These are phyloP conservation scores for Aspergillus kassunensis DNA, from an alignment of 495 filamentous ascomycete species.

Conservation along the genomic window DNA sequence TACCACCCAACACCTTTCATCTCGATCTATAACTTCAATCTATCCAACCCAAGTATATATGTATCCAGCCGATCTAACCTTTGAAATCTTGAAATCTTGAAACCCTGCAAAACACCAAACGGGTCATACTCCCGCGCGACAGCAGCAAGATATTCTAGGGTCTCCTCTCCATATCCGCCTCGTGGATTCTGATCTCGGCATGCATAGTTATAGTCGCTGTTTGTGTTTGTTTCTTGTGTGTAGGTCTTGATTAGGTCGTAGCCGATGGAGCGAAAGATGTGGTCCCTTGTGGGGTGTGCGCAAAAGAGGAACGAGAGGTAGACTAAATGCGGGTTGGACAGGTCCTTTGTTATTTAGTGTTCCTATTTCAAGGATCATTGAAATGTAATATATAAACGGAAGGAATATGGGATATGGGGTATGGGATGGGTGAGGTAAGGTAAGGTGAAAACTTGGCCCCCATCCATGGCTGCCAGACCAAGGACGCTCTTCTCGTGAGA, in stretches of 20 bases:
- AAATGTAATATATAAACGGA: no score
- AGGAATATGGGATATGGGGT: no score
- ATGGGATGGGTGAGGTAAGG: not conserved
- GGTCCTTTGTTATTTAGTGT: no score
- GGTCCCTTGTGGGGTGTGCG: not conserved
- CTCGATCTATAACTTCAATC: no score
- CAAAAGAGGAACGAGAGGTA: not conserved
- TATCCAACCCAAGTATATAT: no score
- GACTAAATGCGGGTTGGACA: not conserved
- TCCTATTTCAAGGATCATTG: no score
- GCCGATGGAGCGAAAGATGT: not conserved
- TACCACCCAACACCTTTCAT: no score
- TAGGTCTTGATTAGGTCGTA: not conserved
- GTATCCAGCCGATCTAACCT: no score
- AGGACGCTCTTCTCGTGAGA: not conserved
- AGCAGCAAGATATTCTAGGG: conserved; percentile 14
- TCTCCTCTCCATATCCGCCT: conserved; percentile 27
- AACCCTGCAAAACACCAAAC: conserved; percentile 2
- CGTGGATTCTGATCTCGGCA: conserved; percentile 26
- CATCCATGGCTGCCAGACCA: not conserved
- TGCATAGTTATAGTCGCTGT: conserved; percentile 22
- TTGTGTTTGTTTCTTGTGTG: not conserved
- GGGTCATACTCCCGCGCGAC: conserved; percentile 32
- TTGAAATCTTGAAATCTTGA: no score
- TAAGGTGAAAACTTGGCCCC: not conserved